phyloP scores from a whole-genome alignment of 495 filamentous ascomycete species.

The Trichoderma erinaceum region DNA sequence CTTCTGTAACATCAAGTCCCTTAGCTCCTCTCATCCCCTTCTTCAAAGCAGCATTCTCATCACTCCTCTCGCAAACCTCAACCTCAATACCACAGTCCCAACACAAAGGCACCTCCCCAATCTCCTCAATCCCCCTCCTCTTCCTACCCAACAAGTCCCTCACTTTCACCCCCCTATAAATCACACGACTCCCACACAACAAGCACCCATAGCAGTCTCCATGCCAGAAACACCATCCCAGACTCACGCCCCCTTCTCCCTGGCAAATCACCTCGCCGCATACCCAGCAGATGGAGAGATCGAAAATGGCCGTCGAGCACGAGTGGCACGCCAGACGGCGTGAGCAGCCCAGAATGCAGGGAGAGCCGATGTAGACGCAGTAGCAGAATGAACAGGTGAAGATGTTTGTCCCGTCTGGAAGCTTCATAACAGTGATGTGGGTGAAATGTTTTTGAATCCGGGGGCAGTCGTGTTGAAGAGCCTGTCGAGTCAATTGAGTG shows the following conservation, averaged over 20 bases:
- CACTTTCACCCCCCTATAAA: slow-evolving; percentile 18
- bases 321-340: slow-evolving; percentile 35
- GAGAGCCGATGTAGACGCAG: slow-evolving; percentile 24
- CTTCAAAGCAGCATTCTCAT: slow-evolving; percentile 18
- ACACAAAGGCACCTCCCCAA: slow-evolving; percentile 33
- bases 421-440: neutral
- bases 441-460: neutral
- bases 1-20: slow-evolving; percentile 19
- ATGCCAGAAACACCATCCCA: slow-evolving; percentile 49
- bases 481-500: too few relatives aligned
- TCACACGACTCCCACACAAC: slow-evolving; percentile 30
- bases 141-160: slow-evolving; percentile 20
- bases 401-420: slow-evolving; percentile 11
- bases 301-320: slow-evolving; percentile 35
- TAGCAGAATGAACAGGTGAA: slow-evolving; percentile 49
- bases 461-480: too few relatives aligned
- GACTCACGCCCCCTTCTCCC: slow-evolving; percentile 39
- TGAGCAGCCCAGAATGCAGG: slow-evolving; percentile 25
- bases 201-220: slow-evolving; percentile 42
- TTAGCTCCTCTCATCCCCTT: slow-evolving; percentile 28
- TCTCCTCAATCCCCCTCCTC: slow-evolving; percentile 22
- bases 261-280: slow-evolving; percentile 42
- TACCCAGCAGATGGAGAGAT: slow-evolving; percentile 44
- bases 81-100: slow-evolving; percentile 26
- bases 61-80: slow-evolving; percentile 20